Base-by-base conservation (phyloP, 2,329 filamentous ascomycete genomes). In the Ilyonectria destructans region DNA sequence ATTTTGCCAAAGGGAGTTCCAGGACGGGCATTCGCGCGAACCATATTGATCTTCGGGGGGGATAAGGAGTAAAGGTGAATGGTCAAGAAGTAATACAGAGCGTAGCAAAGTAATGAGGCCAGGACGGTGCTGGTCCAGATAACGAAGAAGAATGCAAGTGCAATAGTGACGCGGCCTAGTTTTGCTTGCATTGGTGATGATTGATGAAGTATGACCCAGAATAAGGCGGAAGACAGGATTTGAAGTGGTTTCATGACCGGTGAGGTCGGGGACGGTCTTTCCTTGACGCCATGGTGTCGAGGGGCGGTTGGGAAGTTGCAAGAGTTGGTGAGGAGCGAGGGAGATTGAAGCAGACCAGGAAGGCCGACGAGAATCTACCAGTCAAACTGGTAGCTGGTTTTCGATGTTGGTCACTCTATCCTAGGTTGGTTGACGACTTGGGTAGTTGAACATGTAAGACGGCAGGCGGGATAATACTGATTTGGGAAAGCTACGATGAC, bases 1-100 rank as follows among this genome's bases (percentile, higher is more conserved):
- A 65, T 17, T 9, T 52, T 56, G 29, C 62, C 63, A 21, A 60
- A 52, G 46, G 33, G 31, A 26, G 51, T 52, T 21, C n/a, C 19
- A 26, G 21, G 52, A 43, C 4, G 26, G 26, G 26, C 5, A 26
- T 26, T 26, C 4, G 26, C 26, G 26, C 26, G 26, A 26, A 26
- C 26, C 26, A 26, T 26, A 26, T 26, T 26, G 26, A 5, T 17
- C 4, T 17, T 17, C 4, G 17, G 33, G 33, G 19, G 46, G 8
- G 10, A 15, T 13, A n/a, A 21, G 19, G 8, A 31, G 33, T 40
- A 29, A 29, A 26, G 45, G 10, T 26, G 48, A 19, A 59, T 19
- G 17, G 26, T 26, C 26, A 26, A 26, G 49, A 33, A 54, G 17
- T 21, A 31, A 19, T 33, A 33, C 7, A 13, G 6, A 54, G n/a